Base-by-base conservation (phyloP, 2,329 filamentous ascomycete genomes). In the Periconia digitata region DNA sequence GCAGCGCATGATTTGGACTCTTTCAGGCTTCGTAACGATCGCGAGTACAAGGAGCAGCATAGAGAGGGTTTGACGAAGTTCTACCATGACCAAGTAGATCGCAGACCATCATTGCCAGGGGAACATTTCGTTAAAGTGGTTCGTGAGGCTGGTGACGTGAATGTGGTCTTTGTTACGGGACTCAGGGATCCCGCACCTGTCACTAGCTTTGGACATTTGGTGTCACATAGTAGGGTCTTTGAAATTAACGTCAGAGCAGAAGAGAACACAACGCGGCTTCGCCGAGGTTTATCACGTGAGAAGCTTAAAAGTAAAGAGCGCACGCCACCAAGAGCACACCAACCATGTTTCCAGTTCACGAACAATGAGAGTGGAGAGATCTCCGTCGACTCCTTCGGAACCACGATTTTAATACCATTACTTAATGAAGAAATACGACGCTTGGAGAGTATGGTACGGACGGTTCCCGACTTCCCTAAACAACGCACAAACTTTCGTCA, bases 171-270 rank as follows among this genome's bases (percentile, higher is more conserved):
- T 0, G 79, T 87, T 54, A 86, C 83, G 0, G 83, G 83, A 0
- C 80, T 85, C 79, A 79, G 82, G 72, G 84, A 87, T 41, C 69
- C 80, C 40, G 77, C 81, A 5, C 84, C 83, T 0, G 73, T 85
- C 10, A 70, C 79, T 51, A 36, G 53, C 12, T 77, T 83, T 0
- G 79, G 79, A n/a, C 77, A 80, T 69, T 59, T 85, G 20, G 77
- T 84, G 10, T 75, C 81, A 41, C 63, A 74, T 1, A 78, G 70
- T 50, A 79, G 71, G 52, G 48, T 86, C 16, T 27, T 86, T 40
- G 83, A 86, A 27, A 67, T 86, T 51, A 71, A 62, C 16, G 68
- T 86, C 44, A 21, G 72, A 51, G 74, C 75, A 20, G 72, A 61
- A 47, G 42, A 71, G 47, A 43, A 72, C 40, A 76, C 59, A 6